Percentiles rank a stretch among this genome's conserved stretches.
These are phyloP conservation scores for Pestalotiopsis sp. DNA, from an alignment of 2,329 filamentous ascomycete species.

Conservation along the genomic window DNA sequence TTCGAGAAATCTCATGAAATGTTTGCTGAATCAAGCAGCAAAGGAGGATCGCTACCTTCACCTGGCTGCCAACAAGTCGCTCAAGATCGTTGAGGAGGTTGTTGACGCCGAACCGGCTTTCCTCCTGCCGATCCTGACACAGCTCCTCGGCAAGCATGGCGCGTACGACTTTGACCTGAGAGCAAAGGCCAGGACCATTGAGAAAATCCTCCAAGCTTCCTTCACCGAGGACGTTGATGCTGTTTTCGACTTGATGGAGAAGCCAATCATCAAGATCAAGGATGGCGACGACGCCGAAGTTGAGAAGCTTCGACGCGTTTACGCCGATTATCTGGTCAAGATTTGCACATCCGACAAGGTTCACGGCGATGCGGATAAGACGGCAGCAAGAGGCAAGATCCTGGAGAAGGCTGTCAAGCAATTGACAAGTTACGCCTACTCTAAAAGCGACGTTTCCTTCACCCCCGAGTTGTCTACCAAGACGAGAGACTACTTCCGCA, in stretches of 20 bases:
- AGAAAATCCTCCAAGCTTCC: constrained; percentile 67
- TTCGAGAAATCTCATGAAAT: constrained; percentile 80
- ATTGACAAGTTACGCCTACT: constrained; percentile 58
- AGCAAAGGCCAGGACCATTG: constrained; percentile 83
- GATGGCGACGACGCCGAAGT: constrained; percentile 35
- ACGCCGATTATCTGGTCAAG: constrained; percentile 57
- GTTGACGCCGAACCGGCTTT: constrained; percentile 63
- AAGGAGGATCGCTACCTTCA: constrained; percentile 79
- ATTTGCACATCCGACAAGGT: constrained; percentile 43
- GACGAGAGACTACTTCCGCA: constrained; percentile 56
- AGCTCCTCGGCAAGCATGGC: constrained; percentile 70
- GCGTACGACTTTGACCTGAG: constrained; percentile 81
- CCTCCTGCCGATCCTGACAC: constrained; percentile 62
- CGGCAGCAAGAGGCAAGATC: constrained; percentile 33
- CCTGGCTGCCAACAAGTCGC: constrained; percentile 72
- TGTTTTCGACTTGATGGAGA: constrained; percentile 49
- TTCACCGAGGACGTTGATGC: constrained; percentile 56
- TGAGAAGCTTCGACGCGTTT: constrained; percentile 48
- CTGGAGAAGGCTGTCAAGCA: constrained; percentile 49
- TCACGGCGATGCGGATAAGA: constrained; percentile 26
- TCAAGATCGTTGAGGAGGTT: constrained; percentile 70
- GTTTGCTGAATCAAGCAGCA: constrained; percentile 79
- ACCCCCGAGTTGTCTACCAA: constrained; percentile 51
- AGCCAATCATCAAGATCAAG: constrained; percentile 37
- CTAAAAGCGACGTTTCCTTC: constrained; percentile 40